A percentile compares a stretch with the other conserved stretches of the same genome.
Conservation (phyloP, 495 filamentous ascomycete species). For the Lepraria neglecta region DNA sequence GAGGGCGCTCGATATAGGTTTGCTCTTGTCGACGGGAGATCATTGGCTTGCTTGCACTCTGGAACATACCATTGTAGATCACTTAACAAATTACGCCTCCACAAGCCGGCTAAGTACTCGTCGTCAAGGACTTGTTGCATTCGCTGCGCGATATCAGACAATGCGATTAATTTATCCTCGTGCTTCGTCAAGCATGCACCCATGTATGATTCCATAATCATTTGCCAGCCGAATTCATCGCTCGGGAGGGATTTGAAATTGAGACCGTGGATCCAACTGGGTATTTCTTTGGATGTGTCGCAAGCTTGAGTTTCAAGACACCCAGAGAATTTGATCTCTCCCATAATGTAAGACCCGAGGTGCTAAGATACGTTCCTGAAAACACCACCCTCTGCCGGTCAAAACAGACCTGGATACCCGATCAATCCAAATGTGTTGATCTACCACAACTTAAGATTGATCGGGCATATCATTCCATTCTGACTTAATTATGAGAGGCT, state of each 20-base stretch:
- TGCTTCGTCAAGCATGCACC: constrained; percentile 3
- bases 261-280: background rate
- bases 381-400: constrained; percentile 31
- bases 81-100: background rate
- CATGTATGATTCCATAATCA: background rate
- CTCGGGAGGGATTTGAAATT: background rate
- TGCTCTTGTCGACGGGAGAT: background rate
- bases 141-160: constrained; percentile 1
- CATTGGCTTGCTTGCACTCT: background rate
- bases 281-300: constrained; percentile 24
- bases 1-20: constrained; percentile 1
- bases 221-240: background rate
- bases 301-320: constrained; percentile 30
- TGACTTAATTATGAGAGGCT: background rate
- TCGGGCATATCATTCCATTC: background rate
- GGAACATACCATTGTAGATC: background rate
- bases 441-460: background rate
- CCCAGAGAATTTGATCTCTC: constrained; percentile 31
- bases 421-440: background rate
- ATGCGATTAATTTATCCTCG: constrained; percentile 14
- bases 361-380: constrained; percentile 34
- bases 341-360: constrained; percentile 31
- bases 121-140: background rate
- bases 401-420: constrained; percentile 15
- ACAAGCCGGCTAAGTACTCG: constrained; percentile 7